phyloP scores from a whole-genome alignment of 2,329 filamentous ascomycete genomes.

The Fusarium concolor region DNA sequence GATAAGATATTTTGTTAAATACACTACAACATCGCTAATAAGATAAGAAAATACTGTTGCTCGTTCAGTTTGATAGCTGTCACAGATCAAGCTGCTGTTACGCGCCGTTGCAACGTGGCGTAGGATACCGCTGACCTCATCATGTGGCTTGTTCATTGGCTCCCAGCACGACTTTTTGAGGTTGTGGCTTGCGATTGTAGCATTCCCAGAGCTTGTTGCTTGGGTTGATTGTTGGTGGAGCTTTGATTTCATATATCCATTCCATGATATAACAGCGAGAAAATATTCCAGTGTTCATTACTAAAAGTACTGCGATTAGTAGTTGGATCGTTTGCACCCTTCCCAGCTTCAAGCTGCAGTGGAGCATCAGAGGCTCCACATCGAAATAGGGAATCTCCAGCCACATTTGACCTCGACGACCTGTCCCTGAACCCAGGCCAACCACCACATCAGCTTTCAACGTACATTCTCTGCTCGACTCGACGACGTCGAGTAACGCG shows the following conservation, averaged over 20 bases:
- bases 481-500: slow-evolving; percentile 1
- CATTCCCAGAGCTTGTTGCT: background rate
- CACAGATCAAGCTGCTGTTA: slow-evolving; percentile 13
- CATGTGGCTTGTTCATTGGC: slow-evolving; percentile 25
- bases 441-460: slow-evolving; percentile 13
- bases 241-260: background rate
- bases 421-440: slow-evolving; percentile 36
- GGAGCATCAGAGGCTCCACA: slow-evolving; percentile 37
- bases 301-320: background rate
- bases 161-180: slow-evolving; percentile 16
- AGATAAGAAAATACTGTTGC: background rate
- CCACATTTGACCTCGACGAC: slow-evolving; percentile 42
- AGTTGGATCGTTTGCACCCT: background rate
- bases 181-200: slow-evolving; percentile 24
- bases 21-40: slow-evolving; percentile 52
- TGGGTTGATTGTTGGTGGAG: background rate
- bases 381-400: slow-evolving; percentile 44
- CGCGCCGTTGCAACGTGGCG: slow-evolving; percentile 11
- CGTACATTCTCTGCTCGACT: background rate
- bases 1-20: background rate
- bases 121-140: slow-evolving; percentile 33
- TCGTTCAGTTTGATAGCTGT: slow-evolving; percentile 4
- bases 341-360: slow-evolving; percentile 29
- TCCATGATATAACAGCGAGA: background rate
- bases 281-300: background rate